Evolutionary conservation across 768 basidiomycete genomes (phyloP), one percentile per base, ranked within the genome.

Genomic region (Favolaschia claudopus): DNA sequence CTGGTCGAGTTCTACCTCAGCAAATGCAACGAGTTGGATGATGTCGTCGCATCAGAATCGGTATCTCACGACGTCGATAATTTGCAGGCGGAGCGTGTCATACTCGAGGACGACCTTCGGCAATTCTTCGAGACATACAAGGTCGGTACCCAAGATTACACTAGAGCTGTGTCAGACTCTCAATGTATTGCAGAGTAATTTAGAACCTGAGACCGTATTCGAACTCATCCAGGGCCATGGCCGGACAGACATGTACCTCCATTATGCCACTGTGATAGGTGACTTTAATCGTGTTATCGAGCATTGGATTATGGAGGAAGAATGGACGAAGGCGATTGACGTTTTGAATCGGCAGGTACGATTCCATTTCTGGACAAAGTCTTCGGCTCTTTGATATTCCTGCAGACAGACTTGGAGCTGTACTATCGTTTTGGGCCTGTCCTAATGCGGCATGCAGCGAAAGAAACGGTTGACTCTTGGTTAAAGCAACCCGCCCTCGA

Each of bases 11-110:
- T 99, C 63, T 98, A 95, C 70, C 85, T 99, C 15, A 92, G 92
- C 74, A 99, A 97, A 78, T 95, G 93, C 72, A 96, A 97, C 68
- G 93, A 96, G 60, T 78, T 99, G 47, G 97, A 99, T 69, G 97
- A 99, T 69, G 81, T 95, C 17, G 87, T 96, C 25, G 95, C 94
- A 0, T 92, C 96, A 0, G 94, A 95, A 72, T 86, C 86, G 1
- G 81, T 87, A 14, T 86, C 89, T 12, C 87, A 88, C 48, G 92
- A 96, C 62, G 89, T 90, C 15, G 92, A 95, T 48, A 96, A 95
- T 69, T 75, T 99, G 28, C 82, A 86, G 44, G 81, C 88, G 4
- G 96, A 98, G 70, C 83, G 89, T 39, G 76, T 77, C 15, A 88
- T 98, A 31, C 79, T 98, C 19, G 95, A 97, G 67, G 97, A 98